phyloP scores from a whole-genome alignment of 2,329 filamentous ascomycete species.

The Colletotrichum spaethianum region DNA sequence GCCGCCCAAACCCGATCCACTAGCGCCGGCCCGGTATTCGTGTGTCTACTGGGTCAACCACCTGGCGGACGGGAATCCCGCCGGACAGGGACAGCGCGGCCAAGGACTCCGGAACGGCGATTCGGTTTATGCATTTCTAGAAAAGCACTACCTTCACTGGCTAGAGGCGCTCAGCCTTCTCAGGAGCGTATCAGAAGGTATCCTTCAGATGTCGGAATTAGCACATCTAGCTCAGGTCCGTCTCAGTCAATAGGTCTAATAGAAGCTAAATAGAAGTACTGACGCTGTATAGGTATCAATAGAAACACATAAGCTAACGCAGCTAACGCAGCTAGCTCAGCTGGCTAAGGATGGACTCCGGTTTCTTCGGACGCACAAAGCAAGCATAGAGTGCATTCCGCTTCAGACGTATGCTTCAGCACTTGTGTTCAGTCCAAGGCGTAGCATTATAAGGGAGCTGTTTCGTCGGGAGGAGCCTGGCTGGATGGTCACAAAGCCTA shows the following conservation, averaged over 20 bases:
- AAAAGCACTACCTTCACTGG: neutral
- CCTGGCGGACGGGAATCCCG: neutral
- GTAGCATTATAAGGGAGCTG: neutral
- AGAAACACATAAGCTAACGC: neutral
- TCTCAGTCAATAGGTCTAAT: neutral
- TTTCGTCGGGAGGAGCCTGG: neutral
- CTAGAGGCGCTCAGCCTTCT: neutral
- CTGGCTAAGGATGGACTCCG: neutral
- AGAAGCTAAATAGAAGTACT: neutral
- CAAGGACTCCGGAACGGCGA: neutral
- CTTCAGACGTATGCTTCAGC: neutral
- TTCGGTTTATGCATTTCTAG: neutral
- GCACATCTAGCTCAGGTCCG: neutral
- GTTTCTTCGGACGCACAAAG: neutral
- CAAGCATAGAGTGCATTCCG: neutral
- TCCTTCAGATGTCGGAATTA: neutral
- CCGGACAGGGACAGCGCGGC: neutral
- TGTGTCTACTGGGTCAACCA: neutral
- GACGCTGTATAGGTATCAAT: neutral
- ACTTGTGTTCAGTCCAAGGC: neutral
- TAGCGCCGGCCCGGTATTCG: neutral
- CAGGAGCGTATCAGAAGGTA: neutral
- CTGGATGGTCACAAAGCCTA: neutral
- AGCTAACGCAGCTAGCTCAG: neutral
- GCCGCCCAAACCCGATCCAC: neutral